Evolutionary conservation across 331 rosid species (phyloP).

Genomic region (Rosa hybrid): DNA sequence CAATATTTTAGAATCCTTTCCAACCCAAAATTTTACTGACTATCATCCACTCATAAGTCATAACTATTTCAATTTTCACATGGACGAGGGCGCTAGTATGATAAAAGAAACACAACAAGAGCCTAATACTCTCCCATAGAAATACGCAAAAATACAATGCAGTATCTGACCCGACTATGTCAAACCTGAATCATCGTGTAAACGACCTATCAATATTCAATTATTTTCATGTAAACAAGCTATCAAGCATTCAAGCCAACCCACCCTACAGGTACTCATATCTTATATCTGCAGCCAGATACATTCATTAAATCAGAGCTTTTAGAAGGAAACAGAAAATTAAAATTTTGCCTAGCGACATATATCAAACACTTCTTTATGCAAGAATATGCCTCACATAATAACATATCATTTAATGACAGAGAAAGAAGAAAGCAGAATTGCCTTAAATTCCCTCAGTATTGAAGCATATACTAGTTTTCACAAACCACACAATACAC

Average conservation of each 20-base stretch:
- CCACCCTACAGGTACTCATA: not conserved
- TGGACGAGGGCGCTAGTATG: not conserved
- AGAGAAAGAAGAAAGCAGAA: not conserved
- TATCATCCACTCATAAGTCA: not conserved
- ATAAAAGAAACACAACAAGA: not conserved
- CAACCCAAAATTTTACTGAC: not conserved
- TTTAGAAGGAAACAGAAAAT: not conserved
- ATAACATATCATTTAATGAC: not conserved
- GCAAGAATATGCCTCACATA: not conserved
- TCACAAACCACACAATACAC: not conserved
- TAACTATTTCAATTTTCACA: not conserved
- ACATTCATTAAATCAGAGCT: not conserved
- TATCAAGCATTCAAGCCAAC: not conserved
- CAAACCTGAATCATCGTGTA: not conserved
- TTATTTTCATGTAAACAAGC: not conserved
- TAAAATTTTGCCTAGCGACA: not conserved
- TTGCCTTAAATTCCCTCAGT: not conserved
- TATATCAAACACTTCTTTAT: not conserved
- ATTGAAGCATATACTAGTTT: not conserved
- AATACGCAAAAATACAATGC: not conserved
- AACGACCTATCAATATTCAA: not conserved
- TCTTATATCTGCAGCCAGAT: not conserved
- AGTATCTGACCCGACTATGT: not conserved
- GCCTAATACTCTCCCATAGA: not conserved
- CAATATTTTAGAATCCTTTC: not conserved